Conservation (phyloP, 352 stramenopile species). For the Nannochloropsis limnetica region DNA sequence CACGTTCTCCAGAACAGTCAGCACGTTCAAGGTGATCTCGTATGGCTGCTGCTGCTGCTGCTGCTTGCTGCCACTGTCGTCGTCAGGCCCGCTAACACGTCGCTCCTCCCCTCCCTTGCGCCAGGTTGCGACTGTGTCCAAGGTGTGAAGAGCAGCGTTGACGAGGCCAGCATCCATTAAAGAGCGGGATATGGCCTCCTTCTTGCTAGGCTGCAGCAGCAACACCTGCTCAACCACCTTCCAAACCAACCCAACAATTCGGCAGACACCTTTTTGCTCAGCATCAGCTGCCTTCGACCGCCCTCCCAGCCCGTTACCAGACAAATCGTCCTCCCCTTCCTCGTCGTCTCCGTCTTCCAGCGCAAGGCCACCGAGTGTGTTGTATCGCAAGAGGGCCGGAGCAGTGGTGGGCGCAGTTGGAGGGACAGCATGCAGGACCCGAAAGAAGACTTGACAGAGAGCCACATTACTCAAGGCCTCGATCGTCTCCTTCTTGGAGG, state of each 20-base stretch:
- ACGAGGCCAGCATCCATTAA: background rate
- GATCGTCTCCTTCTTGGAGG: background rate
- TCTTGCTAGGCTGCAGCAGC: background rate
- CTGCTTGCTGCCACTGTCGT: background rate
- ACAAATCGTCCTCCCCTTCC: background rate
- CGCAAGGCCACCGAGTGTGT: background rate
- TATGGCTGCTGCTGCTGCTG: background rate
- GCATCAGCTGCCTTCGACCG: background rate
- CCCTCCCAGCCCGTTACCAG: background rate
- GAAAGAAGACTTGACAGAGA: background rate
- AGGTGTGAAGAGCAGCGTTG: background rate
- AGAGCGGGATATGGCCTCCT: background rate
- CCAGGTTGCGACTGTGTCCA: background rate
- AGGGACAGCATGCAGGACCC: background rate
- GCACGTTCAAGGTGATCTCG: background rate
- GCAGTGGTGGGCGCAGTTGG: background rate
- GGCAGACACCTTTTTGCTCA: background rate
- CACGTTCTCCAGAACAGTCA: background rate
- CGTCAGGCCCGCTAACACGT: background rate
- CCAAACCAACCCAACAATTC: background rate
- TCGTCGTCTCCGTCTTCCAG: background rate
- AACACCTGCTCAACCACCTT: background rate
- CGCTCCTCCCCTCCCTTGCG: background rate
- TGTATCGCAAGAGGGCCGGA: background rate
- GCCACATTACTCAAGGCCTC: background rate